Base-by-base conservation (phyloP, 2,329 filamentous ascomycete genomes). In the Dactylellina parvicollis region DNA sequence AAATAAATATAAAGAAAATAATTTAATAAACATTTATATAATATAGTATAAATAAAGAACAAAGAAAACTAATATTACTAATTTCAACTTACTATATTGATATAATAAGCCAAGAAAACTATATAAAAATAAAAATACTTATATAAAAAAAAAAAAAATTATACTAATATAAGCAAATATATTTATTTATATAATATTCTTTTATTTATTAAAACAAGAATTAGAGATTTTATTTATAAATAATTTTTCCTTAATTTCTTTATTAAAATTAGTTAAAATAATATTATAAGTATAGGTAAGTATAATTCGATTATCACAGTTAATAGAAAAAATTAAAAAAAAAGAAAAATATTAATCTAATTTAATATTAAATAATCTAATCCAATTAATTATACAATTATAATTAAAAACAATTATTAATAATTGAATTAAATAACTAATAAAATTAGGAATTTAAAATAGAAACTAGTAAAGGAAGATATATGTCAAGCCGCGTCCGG, bases 161-260 rank as follows among this genome's bases (percentile, higher is more conserved):
- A 34, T 34, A 7, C 5, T 34, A 34, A 7, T 34, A 34, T 34
- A 7, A 7, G 7, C 14, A 7, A 34, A 34, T 7, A 34, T 34
- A 34, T 34, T 34, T 34, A 7, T 34, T 34, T 34, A 34, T 34
- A 7, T 7, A 34, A 34, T 34, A 7, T 7, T 7, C 5, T 34
- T 34, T 34, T 34, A 34, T 7, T 34, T 34, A 34, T 34, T 34
- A 34, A 34, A 34, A 7, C 30, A 34, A 34, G 14, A n/a, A n/a
- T n/a, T n/a, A n/a, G n/a, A n/a, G n/a, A n/a, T n/a, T n/a, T 34
- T 34, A 18, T 14, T 50, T 28, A 28, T 50, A n/a, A 50, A 50
- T 32, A 34, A 22, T 4, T 32, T 52, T 36, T 9, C 34, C 34
- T 22, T 10, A 52, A 36, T 20, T 26, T 52, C 34, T 52, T 18